A percentile compares a stretch with the other conserved stretches of the same genome.
Evolutionary conservation across 2,329 filamentous ascomycete genomes (phyloP).

Genomic region (Exophiala spinifera): DNA sequence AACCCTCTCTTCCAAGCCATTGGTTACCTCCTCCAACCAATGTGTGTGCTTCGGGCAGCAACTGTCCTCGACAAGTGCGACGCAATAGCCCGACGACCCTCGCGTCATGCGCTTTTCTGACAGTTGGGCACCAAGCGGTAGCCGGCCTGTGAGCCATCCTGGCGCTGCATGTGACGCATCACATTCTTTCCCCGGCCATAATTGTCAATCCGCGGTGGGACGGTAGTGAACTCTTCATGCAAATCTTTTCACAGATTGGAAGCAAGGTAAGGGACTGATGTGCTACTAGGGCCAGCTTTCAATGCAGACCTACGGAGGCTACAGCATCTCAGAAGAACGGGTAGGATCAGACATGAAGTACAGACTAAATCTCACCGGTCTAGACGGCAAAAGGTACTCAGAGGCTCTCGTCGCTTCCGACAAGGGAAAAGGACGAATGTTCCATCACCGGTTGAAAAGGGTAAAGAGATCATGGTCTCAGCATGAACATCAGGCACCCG

Average conservation of each 20-base stretch:
- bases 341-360: not conserved
- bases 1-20: not conserved
- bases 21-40: slow-evolving; percentile 3
- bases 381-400: not conserved
- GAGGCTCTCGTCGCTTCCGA: not conserved
- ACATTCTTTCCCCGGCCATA: slow-evolving; percentile 1
- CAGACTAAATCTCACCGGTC: not conserved
- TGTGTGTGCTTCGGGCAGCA: slow-evolving; percentile 10
- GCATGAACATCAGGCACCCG: not conserved
- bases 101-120: slow-evolving; percentile 3
- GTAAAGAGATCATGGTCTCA: not conserved
- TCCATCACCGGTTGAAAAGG: not conserved
- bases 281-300: too few relatives aligned
- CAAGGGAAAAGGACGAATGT: not conserved
- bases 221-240: too few relatives aligned
- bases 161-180: slow-evolving; percentile 16
- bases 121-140: slow-evolving; percentile 2
- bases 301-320: too few relatives aligned
- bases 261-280: not conserved
- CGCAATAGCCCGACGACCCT: not conserved
- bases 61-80: not conserved
- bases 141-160: not conserved
- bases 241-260: not conserved
- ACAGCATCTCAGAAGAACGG: too few relatives aligned
- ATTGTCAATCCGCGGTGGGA: not conserved